Conservation (phyloP, 2,329 filamentous ascomycete species). For the Monosporascus sp. region DNA sequence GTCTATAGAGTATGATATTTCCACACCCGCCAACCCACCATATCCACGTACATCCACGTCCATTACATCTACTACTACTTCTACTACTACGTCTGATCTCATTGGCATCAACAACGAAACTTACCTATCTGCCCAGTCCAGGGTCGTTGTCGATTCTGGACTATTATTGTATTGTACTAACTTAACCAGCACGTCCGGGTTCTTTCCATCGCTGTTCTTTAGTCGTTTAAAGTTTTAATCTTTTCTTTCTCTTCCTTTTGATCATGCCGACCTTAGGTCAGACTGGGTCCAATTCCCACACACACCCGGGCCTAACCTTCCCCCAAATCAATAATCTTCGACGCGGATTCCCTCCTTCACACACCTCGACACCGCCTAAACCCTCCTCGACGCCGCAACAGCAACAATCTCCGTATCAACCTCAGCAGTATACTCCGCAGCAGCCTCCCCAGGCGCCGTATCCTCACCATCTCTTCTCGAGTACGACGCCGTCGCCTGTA, state of each 20-base stretch:
- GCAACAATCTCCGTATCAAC: constrained; percentile 49
- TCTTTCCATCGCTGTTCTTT: constrained; percentile 14
- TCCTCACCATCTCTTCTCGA: constrained; percentile 48
- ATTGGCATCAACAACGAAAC: neutral
- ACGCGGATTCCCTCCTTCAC: constrained; percentile 42
- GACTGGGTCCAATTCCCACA: constrained; percentile 39
- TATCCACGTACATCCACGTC: neutral
- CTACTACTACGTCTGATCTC: neutral
- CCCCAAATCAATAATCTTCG: constrained; percentile 43
- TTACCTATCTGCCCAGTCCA: constrained; percentile 22
- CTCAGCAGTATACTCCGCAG: constrained; percentile 47
- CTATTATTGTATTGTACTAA: constrained; percentile 9
- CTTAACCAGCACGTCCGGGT: constrained; percentile 16
- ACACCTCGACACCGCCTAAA: constrained; percentile 48
- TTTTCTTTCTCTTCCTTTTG: constrained; percentile 7
- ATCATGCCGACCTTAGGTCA: constrained; percentile 46
- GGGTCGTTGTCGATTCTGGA: constrained; percentile 12
- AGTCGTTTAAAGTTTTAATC: constrained; percentile 7
- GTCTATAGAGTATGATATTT: constrained; percentile 26
- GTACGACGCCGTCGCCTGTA: constrained; percentile 40
- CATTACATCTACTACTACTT: neutral
- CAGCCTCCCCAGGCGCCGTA: constrained; percentile 43
- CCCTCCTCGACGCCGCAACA: constrained; percentile 48
- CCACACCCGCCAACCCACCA: constrained; percentile 19
- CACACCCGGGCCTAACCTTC: constrained; percentile 49